Percentiles rank a stretch among this genome's conserved stretches.
These are phyloP conservation scores for Pontederia crassipes DNA, from an alignment of 176 grass and related monocot genomes.

Conservation along the genomic window DNA sequence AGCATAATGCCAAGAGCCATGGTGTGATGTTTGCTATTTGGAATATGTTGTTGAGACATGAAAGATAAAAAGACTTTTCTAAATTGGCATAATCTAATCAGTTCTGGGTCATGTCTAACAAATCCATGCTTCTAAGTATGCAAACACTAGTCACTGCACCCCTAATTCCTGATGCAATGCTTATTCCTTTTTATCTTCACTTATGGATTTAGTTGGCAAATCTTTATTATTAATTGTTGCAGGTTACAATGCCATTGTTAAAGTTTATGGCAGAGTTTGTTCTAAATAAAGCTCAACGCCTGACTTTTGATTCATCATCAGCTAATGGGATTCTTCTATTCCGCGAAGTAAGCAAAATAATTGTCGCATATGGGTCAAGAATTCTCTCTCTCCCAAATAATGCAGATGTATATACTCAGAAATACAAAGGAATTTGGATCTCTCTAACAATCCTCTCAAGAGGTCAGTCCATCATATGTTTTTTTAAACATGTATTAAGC, in stretches of 20 bases:
- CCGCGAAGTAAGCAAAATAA: constrained; percentile 93
- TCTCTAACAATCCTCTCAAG: constrained; percentile 79
- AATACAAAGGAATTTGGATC: constrained; percentile 99
- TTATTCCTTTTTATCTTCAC: too few species aligned
- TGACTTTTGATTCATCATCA: constrained; percentile 96
- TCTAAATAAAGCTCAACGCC: constrained; percentile 90
- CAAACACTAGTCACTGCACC: too few species aligned
- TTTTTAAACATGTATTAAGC: constrained; percentile 8
- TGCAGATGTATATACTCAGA: constrained; percentile 65
- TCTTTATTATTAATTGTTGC: constrained; percentile 13
- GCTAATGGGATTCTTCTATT: constrained; percentile 99
- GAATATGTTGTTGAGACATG: too few species aligned
- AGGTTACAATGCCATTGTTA: constrained; percentile 92
- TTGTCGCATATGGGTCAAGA: constrained; percentile 89
- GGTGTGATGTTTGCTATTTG: too few species aligned
- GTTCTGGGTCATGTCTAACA: too few species aligned
- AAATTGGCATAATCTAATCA: too few species aligned
- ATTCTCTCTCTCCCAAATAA: constrained; percentile 83
- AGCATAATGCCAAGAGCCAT: too few species aligned
- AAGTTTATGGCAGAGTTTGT: constrained; percentile 97
- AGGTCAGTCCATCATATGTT: constrained; percentile 41
- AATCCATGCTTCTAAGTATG: too few species aligned
- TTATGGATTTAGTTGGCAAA: neutral
- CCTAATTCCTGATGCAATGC: too few species aligned
- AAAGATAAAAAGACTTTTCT: too few species aligned